phyloP scores from a whole-genome alignment of 2,329 filamentous ascomycete species.

The Alternaria rosae region DNA sequence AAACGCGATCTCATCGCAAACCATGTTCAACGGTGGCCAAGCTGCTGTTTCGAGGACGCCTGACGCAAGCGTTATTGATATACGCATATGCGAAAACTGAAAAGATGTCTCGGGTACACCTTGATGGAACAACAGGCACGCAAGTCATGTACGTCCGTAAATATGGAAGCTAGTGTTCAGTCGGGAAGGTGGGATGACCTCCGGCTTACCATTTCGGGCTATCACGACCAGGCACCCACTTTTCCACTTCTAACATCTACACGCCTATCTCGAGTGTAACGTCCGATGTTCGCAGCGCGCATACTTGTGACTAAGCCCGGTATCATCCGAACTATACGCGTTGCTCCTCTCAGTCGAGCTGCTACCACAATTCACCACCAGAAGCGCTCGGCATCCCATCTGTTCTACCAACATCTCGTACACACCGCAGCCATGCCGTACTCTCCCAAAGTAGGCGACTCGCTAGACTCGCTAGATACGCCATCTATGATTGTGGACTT shows the following conservation, averaged over 20 bases:
- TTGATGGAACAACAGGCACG: neutral
- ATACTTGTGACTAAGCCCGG: neutral
- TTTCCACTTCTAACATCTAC: neutral
- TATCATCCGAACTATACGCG: neutral
- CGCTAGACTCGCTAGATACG: constrained; percentile 58
- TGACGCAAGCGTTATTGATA: neutral
- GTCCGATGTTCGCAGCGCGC: constrained; percentile 7
- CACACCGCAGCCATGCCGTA: constrained; percentile 40
- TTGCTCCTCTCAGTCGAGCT: neutral
- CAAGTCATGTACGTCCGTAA: neutral
- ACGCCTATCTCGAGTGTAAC: constrained; percentile 6
- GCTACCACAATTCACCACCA: neutral
- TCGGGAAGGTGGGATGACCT: constrained; percentile 13
- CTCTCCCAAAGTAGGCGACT: constrained; percentile 54
- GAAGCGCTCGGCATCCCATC: neutral
- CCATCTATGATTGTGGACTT: constrained; percentile 65
- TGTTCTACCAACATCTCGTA: neutral
- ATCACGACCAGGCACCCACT: constrained; percentile 3
- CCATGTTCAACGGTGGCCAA: neutral
- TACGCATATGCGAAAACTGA: neutral
- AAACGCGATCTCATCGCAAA: neutral
- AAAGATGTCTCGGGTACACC: neutral
- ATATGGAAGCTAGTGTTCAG: neutral
- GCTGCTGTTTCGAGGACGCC: no score
- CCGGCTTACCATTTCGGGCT: constrained; percentile 22